Percentiles rank a stretch among this genome's conserved stretches.
Conservation (phyloP, 2,329 filamentous ascomycete species). For the Xylariomycetidae sp. region DNA sequence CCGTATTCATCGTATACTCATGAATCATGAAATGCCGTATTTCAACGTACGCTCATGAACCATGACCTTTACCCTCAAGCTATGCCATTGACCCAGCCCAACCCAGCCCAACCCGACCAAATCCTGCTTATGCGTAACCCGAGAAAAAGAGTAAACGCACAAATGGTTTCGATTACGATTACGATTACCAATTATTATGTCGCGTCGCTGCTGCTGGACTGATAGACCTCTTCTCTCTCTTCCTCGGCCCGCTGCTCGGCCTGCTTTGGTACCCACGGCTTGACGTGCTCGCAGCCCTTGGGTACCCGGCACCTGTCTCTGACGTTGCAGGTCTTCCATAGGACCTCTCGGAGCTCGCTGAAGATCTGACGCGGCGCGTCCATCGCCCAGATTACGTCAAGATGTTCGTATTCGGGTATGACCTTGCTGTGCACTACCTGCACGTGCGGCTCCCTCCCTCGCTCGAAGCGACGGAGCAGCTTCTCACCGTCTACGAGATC, state of each 20-base stretch:
- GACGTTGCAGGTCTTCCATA: conserved; percentile 71
- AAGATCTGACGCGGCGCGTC: conserved; percentile 82
- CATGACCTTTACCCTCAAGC: too few relatives aligned
- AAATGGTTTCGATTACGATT: too few relatives aligned
- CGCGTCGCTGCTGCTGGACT: conserved; percentile 30
- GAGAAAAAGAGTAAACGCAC: too few relatives aligned
- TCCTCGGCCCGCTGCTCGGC: conserved; percentile 2
- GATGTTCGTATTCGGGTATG: conserved; percentile 84
- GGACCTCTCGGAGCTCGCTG: conserved; percentile 69
- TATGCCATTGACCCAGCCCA: too few relatives aligned
- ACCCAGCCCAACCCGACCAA: too few relatives aligned
- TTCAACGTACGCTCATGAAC: too few relatives aligned
- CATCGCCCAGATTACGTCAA: conserved; percentile 94
- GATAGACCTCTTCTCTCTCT: conserved; percentile 18
- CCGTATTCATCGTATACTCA: too few relatives aligned
- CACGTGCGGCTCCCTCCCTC: conserved; percentile 76
- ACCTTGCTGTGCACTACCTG: conserved; percentile 75
- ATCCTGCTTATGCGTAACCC: too few relatives aligned
- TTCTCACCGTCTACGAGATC: conserved; percentile 77
- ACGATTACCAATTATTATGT: conserved; percentile 11
- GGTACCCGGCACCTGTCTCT: conserved; percentile 59
- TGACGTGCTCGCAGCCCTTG: conserved; percentile 53
- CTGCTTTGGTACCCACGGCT: conserved; percentile 31
- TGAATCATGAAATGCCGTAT: too few relatives aligned
- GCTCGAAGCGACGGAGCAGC: conserved; percentile 68